Conservation (phyloP, 805 yeast species). For the Yarrowia sp. region DNA sequence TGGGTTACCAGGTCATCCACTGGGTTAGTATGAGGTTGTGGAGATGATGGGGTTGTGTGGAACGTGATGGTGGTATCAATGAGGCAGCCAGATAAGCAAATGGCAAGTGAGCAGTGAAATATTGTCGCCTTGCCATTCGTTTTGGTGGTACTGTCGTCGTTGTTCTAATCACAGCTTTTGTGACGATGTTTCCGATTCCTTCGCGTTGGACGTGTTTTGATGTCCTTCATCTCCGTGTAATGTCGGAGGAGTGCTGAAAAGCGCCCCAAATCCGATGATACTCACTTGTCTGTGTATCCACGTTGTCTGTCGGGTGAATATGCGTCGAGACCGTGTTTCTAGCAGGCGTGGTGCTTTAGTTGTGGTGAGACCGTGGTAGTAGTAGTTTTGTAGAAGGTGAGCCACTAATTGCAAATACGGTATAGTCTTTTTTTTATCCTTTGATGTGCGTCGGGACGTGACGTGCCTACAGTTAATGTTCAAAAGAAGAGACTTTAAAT, state of each 20-base stretch:
- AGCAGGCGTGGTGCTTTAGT: not conserved
- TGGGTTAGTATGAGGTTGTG: not conserved
- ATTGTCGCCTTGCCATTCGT: too few relatives aligned
- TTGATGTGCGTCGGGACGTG: slow-evolving; percentile 22
- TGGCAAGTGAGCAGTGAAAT: too few relatives aligned
- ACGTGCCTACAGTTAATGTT: slow-evolving; percentile 12
- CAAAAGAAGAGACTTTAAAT: not conserved
- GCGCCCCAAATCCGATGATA: not conserved
- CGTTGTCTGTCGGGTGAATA: not conserved
- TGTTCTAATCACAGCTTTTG: too few relatives aligned
- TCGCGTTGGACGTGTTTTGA: too few relatives aligned
- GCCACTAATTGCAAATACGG: not conserved
- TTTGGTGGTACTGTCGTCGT: too few relatives aligned
- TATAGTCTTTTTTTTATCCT: slow-evolving; percentile 5
- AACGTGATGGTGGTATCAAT: too few relatives aligned
- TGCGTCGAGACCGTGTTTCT: not conserved
- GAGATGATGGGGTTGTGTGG: not conserved
- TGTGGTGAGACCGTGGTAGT: not conserved
- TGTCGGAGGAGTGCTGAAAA: too few relatives aligned
- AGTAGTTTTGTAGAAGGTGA: not conserved
- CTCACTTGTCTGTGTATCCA: not conserved
- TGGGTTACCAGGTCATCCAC: slow-evolving; percentile 25
- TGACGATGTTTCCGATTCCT: too few relatives aligned
- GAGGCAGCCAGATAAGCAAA: too few relatives aligned
- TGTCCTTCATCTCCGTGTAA: not conserved